phyloP scores from a whole-genome alignment of 306 rosid genomes.

The Cotoneaster glaucophyllus region DNA sequence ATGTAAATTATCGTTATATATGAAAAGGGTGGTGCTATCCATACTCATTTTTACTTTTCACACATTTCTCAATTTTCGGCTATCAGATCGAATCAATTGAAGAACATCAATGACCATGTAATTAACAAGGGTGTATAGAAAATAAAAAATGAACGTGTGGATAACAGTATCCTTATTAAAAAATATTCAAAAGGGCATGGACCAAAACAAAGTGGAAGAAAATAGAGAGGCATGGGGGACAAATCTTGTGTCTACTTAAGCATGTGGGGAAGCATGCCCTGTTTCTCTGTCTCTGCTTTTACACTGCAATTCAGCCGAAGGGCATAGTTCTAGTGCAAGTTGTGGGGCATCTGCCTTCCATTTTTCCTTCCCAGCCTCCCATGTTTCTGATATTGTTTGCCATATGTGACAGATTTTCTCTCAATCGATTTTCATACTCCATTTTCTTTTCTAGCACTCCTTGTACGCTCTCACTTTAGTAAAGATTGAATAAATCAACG shows the following conservation, averaged over 20 bases:
- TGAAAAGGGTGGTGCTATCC: too few species aligned
- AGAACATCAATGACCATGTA: too few species aligned
- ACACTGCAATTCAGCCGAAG: slow-evolving; percentile 16
- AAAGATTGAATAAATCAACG: background rate
- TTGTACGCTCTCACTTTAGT: too few species aligned
- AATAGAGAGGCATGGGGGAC: slow-evolving; percentile 28
- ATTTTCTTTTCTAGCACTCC: background rate
- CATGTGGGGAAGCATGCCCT: slow-evolving; percentile 55
- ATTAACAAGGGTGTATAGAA: too few species aligned
- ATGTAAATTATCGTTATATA: too few species aligned
- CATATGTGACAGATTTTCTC: background rate
- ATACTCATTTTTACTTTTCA: too few species aligned
- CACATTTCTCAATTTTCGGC: rapidly evolving
- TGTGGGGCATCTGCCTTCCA: slow-evolving; percentile 1
- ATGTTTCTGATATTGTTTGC: background rate
- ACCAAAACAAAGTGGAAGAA: slow-evolving; percentile 1
- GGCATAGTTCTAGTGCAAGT: background rate
- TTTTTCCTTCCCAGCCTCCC: background rate
- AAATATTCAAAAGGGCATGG: background rate
- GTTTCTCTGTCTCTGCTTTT: slow-evolving; percentile 41
- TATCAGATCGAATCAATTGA: too few species aligned
- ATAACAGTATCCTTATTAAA: too few species aligned
- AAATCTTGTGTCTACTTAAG: slow-evolving; percentile 32
- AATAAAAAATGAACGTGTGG: too few species aligned
- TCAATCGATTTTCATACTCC: background rate